A percentile compares a stretch with the other conserved stretches of the same genome.
These are phyloP conservation scores for Phaseolus coccineus DNA, from an alignment of 331 rosid genomes.

Conservation along the genomic window DNA sequence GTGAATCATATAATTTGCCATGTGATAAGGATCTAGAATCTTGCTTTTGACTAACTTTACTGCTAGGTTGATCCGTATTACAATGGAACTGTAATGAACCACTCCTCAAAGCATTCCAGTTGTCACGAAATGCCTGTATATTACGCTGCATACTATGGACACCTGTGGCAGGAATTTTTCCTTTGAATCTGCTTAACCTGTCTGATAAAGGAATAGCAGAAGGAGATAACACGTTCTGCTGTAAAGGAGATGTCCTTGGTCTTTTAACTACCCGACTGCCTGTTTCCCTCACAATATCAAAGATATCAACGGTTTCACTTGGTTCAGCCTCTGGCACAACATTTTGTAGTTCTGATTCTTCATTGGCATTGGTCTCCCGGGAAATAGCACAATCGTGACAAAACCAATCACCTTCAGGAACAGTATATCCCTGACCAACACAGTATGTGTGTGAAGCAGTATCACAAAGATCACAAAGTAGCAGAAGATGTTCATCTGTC, in stretches of 20 bases:
- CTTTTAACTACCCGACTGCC: conserved; percentile 32
- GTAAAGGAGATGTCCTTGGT: conserved; percentile 29
- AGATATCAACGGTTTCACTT: conserved; percentile 12
- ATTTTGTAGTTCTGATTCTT: conserved; percentile 41
- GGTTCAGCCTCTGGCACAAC: conserved; percentile 32
- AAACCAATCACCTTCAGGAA: conserved; percentile 95
- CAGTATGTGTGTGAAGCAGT: conserved; percentile 82
- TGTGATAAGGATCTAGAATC: conserved; percentile 33
- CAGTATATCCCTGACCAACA: conserved; percentile 71
- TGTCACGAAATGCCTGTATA: conserved; percentile 61
- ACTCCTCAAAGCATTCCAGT: conserved; percentile 72
- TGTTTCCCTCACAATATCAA: conserved; percentile 52
- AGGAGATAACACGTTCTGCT: conserved; percentile 23
- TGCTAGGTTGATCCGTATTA: conserved; percentile 48
- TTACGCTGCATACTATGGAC: conserved; percentile 57
- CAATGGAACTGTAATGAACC: conserved; percentile 66
- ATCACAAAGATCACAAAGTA: conserved; percentile 80
- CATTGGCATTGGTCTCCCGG: conserved; percentile 38
- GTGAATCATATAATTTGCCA: conserved; percentile 44
- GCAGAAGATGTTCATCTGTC: conserved; percentile 63
- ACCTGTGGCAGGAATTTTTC: conserved; percentile 38
- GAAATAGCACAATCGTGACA: conserved; percentile 66
- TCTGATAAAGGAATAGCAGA: conserved; percentile 42
- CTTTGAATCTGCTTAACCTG: conserved; percentile 41
- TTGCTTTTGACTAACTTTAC: conserved; percentile 41